phyloP scores from a whole-genome alignment of 2,329 filamentous ascomycete species.

The Penicillium capsulatum region DNA sequence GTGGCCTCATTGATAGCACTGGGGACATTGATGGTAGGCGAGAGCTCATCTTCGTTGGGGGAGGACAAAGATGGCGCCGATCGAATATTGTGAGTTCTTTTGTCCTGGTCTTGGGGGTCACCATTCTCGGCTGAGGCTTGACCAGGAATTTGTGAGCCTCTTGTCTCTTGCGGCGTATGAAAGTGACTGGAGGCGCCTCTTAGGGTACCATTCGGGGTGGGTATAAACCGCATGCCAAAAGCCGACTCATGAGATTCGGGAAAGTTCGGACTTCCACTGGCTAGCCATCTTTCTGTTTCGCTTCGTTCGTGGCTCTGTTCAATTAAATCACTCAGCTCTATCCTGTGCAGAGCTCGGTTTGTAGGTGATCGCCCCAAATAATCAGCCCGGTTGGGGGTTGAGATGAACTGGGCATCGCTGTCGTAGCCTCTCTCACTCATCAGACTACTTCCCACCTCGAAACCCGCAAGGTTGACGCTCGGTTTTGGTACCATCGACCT shows the following conservation, averaged over 20 bases:
- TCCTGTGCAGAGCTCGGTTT: conserved; percentile 5
- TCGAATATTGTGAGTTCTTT: conserved; percentile 6
- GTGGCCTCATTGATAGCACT: conserved; percentile 3
- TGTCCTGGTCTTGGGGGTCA: background rate
- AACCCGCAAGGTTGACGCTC: conserved; percentile 4
- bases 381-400: conserved; percentile 29
- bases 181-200: background rate
- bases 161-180: background rate
- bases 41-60: conserved; percentile 1
- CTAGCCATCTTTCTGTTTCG: conserved; percentile 11
- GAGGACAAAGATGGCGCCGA: conserved; percentile 12
- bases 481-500: conserved; percentile 4
- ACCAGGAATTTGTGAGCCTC: conserved; percentile 1
- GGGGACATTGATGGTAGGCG: background rate
- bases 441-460: conserved; percentile 31
- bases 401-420: conserved; percentile 40
- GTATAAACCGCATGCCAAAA: conserved; percentile 16
- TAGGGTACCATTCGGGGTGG: conserved; percentile 14
- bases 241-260: conserved; percentile 5
- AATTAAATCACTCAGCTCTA: conserved; percentile 19
- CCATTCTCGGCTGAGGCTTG: background rate
- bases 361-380: conserved; percentile 7
- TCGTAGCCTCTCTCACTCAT: conserved; percentile 41
- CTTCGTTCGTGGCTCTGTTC: conserved; percentile 19
- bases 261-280: background rate